Evolutionary conservation across 805 yeast species (phyloP), one percentile per base, ranked within the genome.

Genomic region (Metschnikowia orientalis): DNA sequence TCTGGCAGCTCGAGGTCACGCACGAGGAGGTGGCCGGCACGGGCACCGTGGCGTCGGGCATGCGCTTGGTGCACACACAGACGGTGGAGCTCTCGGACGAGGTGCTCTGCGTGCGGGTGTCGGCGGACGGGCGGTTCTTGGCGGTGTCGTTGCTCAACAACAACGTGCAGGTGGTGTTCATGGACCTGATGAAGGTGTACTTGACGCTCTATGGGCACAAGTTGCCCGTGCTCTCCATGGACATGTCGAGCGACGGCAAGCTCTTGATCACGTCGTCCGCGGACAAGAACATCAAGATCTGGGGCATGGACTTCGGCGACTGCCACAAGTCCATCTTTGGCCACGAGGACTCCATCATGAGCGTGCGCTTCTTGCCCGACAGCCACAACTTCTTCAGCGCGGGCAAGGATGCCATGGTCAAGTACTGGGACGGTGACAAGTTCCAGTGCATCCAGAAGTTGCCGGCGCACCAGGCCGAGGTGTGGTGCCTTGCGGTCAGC

Each of bases 271-370:
- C 97, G 0, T 85, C 96, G 4, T 87, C 97, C 1, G 98, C 98
- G 0, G 99, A 92, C 61, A 92, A 92, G 59, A 92, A 92, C 59
- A 85, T 92, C 54, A 88, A 94, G 61, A 83, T 92, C 37, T 92
- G 99, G 99, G 99, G 99, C 32, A 66, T 92, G 38, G 98, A 92
- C 57, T 92, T 92, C 60, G 99, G 99, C 61, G 99, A 92, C 60
- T 92, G 98, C 68, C 98, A 92, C 59, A 83, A 82, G 56, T 90
- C 97, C 2, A 77, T 92, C 17, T 92, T 92, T 57, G 99, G 95
- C 1, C 99, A 92, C 56, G 95, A 88, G 52, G 99, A 92, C 57
- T 81, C 95, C 3, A 85, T 92, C 38, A 86, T 90, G 95, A 71
- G 73, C 43, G 95, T 90, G 18, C 73, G 67, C 40, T 92, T 92